Conservation (phyloP, 441 rosid genomes). For the Lagerstroemia fauriei region DNA sequence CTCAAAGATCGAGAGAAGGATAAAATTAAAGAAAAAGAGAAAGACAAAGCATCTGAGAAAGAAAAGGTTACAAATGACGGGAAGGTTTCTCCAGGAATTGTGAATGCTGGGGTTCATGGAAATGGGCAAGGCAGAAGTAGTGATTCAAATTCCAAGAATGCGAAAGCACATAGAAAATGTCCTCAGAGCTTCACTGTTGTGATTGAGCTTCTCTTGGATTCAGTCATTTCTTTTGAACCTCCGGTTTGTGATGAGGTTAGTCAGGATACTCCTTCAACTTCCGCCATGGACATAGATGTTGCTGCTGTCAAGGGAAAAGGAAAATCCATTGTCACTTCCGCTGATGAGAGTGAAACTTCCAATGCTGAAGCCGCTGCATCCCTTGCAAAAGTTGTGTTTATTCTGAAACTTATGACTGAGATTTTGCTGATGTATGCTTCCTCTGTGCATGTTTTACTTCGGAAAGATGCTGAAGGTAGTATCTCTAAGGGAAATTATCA, state of each 20-base stretch:
- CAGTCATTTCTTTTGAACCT: constrained; percentile 65
- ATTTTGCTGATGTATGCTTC: constrained; percentile 81
- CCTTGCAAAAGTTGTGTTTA: constrained; percentile 82
- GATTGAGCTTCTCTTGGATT: constrained; percentile 89
- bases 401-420: constrained; percentile 91
- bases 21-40: constrained; percentile 71
- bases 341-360: constrained; percentile 57
- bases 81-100: constrained; percentile 52
- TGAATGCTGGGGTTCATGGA: constrained; percentile 43
- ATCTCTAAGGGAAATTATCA: constrained; percentile 59
- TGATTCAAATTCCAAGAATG: constrained; percentile 65
- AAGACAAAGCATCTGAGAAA: constrained; percentile 63
- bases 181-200: constrained; percentile 80
- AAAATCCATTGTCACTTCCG: constrained; percentile 67
- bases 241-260: constrained; percentile 57
- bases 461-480: constrained; percentile 75
- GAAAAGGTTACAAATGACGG: constrained; percentile 67
- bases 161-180: constrained; percentile 71
- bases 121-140: constrained; percentile 46
- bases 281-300: constrained; percentile 91
- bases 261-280: constrained; percentile 46
- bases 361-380: constrained; percentile 68
- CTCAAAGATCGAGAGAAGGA: constrained; percentile 89
- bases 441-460: constrained; percentile 75
- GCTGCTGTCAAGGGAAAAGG: constrained; percentile 82